Base-by-base conservation (phyloP, 2,329 filamentous ascomycete species). In the Cercospora sesami region DNA sequence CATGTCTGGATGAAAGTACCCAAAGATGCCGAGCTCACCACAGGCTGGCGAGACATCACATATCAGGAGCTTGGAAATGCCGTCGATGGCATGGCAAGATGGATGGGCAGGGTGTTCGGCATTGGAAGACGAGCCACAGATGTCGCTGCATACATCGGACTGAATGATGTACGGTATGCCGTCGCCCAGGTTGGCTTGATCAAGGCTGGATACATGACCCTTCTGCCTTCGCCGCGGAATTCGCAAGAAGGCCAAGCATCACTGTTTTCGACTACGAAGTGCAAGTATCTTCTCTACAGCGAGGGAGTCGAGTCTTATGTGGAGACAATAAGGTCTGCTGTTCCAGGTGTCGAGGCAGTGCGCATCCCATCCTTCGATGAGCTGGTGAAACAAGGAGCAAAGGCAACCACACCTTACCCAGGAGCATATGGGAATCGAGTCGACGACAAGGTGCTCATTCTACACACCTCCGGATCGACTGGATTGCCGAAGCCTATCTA, bases 101-200 rank as follows among this genome's bases (percentile, higher is more conserved):
- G 68, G 67, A 58, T 71, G 14, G 55, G 72, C 31, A 42, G 73
- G 21, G 65, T 66, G 12, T 68, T 73, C 8, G 74, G 75, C 12
- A 51, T 68, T 72, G 71, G 65, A 55, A 68, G 28, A 45, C 69
- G 31, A n/a, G 72, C 23, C 67, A 66, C 51, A 70, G 72, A 68
- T 45, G 68, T 75, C 14, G 71, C 72, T 18, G 69, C 74, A 7
- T 76, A 74, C 36, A 71, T 75, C 26, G 74, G 73, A n/a, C 39
- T 71, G 26, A 73, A 73, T 33, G 72, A 75, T 33, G 66, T 67
- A 8, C 65, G 71, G 39, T 75, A 75, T 57, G 69, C 70, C 10
- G 66, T 73, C 51, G 66, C 68, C 8, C 67, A 73, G 31, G 59
- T 73, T 18, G 74, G 70, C 6, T 60, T 70, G 14, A 69, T 73